These are phyloP conservation scores for Phytopythium chamaehyphon DNA, from an alignment of 352 stramenopile species.

Conservation along the genomic window DNA sequence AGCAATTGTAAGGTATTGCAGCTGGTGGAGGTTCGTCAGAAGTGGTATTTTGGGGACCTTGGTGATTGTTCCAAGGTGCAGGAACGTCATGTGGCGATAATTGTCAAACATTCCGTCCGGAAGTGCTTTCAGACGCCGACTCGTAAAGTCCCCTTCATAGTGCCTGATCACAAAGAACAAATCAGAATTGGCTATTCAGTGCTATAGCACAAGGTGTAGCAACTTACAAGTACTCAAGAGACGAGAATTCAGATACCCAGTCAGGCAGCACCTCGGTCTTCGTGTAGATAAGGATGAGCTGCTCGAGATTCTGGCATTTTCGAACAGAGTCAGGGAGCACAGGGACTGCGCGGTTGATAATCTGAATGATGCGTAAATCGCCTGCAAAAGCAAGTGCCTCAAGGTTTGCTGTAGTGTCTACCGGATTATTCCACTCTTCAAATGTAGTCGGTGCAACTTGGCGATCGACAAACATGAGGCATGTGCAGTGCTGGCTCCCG, in stretches of 20 bases:
- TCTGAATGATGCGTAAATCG: conserved; percentile 37
- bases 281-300: conserved; percentile 36
- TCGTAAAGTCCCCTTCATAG: conserved; percentile 31
- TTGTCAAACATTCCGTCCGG: conserved; percentile 25
- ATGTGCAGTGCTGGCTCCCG: conserved; percentile 23
- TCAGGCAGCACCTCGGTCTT: conserved; percentile 24
- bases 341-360: conserved; percentile 40
- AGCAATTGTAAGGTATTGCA: conserved; percentile 35
- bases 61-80: conserved; percentile 34
- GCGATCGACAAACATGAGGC: conserved; percentile 37
- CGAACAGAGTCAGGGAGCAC: conserved; percentile 27
- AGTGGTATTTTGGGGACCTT: conserved; percentile 28
- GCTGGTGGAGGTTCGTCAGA: conserved; percentile 21
- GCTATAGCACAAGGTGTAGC: background rate
- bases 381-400: conserved; percentile 22
- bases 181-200: background rate
- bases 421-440: conserved; percentile 33
- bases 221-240: conserved; percentile 37
- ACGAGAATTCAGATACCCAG: conserved; percentile 24
- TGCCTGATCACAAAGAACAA: conserved; percentile 10
- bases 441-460: conserved; percentile 21
- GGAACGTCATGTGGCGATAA: conserved; percentile 32
- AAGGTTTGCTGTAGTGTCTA: conserved; percentile 26
- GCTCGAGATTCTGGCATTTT: conserved; percentile 26
- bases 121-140: conserved; percentile 18